Evolutionary conservation across 768 basidiomycete genomes (phyloP), one percentile per base, ranked within the genome.

Genomic region (Pulveroboletus sp.): DNA sequence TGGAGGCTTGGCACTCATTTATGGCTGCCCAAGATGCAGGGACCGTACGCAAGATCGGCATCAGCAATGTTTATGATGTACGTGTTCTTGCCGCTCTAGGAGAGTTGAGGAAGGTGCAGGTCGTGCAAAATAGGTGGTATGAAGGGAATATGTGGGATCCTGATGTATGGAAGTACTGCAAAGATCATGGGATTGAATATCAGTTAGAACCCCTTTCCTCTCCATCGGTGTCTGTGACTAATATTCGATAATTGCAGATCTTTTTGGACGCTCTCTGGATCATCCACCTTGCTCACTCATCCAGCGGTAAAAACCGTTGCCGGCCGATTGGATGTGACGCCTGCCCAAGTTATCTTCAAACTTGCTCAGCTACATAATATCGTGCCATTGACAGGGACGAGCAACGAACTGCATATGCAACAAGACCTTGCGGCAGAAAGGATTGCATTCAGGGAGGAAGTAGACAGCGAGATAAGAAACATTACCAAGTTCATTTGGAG

Each of bases 261-360:
- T 14, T 92, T 93, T 66, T 92, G 91, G 90, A 92, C 91, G 21
- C 69, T 93, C 21, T 77, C 85, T 1, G 86, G 88, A n/a, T 86
- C 88, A 3, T 84, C 88, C 5, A 71, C 61, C 14, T 70, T 91
- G 8, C 69, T 90, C 5, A 47, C 62, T 4, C 76, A 83, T 59
- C 77, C 76, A 0, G 61, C 69, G 2, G 60, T 85, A 5, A 56
- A 66, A 15, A 55, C 68, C 4, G 68, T 85, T 12, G 77, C 82
- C 0, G 51, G 71, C 15, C 70, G 66, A 21, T 69, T 78, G 24
- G 65, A 71, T 1, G 73, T 80, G 50, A 86, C 87, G 0, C 73
- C 79, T 7, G 77, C 81, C 38, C 88, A 91, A 61, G 76, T 76
- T 0, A 62, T 89, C 8, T 92, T 81, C 70, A 81, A 77, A 60